Conservation (phyloP, 73 alveolate species). For the Paramecium bursaria region DNA sequence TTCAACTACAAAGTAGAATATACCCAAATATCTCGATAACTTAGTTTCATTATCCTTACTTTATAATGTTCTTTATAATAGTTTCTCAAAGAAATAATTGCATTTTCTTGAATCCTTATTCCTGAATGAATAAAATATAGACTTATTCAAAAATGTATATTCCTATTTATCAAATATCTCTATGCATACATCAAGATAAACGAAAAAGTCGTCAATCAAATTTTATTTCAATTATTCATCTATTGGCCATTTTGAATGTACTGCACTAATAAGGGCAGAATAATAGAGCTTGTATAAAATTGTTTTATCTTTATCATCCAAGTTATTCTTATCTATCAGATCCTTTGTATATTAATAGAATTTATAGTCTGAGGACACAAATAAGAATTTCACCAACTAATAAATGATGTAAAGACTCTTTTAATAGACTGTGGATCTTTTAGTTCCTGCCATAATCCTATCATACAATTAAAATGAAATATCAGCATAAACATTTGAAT, state of each 20-base stretch:
- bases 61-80: background rate
- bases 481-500: too few relatives aligned
- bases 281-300: slow-evolving; percentile 1
- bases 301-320: background rate
- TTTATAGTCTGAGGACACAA: slow-evolving; percentile 23
- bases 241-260: slow-evolving; percentile 38
- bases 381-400: too few relatives aligned
- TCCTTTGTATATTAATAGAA: background rate
- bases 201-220: background rate
- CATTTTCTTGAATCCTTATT: background rate
- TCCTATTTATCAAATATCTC: background rate
- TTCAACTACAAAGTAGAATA: slow-evolving; percentile 4
- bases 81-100: background rate
- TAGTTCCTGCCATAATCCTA: too few relatives aligned
- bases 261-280: background rate
- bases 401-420: too few relatives aligned
- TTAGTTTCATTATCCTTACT: background rate
- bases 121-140: background rate
- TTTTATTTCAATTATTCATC: background rate
- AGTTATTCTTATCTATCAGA: background rate
- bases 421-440: too few relatives aligned
- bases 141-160: background rate
- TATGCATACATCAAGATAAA: background rate
- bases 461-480: too few relatives aligned
- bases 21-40: background rate